phyloP scores from a whole-genome alignment of 164 flowering plant genomes.

The Platanus orientalis region DNA sequence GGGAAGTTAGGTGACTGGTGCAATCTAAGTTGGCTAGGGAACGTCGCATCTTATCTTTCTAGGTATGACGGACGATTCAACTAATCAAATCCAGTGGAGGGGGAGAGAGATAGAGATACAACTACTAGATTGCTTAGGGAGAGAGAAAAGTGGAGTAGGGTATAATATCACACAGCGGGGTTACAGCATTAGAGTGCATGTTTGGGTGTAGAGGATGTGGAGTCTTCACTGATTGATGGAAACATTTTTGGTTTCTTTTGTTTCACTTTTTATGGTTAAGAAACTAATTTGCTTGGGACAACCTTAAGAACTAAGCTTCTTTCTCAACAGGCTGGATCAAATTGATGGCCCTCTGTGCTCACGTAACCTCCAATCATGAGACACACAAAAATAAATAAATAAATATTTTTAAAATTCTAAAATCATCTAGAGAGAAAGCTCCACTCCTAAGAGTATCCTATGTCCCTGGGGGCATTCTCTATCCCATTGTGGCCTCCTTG shows the following conservation, averaged over 20 bases:
- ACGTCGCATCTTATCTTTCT: constrained; percentile 8
- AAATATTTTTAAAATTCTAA: too few species aligned
- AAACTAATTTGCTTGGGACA: background rate
- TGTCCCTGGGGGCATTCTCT: too few species aligned
- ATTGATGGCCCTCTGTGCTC: too few species aligned
- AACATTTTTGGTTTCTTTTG: background rate
- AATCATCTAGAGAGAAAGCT: too few species aligned
- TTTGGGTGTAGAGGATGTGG: background rate
- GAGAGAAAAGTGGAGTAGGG: constrained; percentile 5
- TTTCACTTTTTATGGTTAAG: background rate
- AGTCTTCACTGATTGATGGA: background rate
- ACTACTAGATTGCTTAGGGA: constrained; percentile 13
- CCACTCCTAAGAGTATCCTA: too few species aligned
- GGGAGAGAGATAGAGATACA: background rate
- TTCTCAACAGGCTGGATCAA: constrained; percentile 2
- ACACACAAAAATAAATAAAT: too few species aligned
- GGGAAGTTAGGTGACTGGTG: constrained; percentile 10
- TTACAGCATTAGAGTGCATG: too few species aligned
- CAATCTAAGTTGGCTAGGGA: constrained; percentile 10
- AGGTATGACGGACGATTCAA: background rate
- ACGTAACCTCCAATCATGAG: too few species aligned
- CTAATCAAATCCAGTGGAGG: background rate
- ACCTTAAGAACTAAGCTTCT: constrained; percentile 4
- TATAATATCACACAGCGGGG: too few species aligned
- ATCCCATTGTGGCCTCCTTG: too few species aligned